These are phyloP conservation scores for Emergomyces pasteurianus DNA, from an alignment of 2,329 filamentous ascomycete species.

Conservation along the genomic window DNA sequence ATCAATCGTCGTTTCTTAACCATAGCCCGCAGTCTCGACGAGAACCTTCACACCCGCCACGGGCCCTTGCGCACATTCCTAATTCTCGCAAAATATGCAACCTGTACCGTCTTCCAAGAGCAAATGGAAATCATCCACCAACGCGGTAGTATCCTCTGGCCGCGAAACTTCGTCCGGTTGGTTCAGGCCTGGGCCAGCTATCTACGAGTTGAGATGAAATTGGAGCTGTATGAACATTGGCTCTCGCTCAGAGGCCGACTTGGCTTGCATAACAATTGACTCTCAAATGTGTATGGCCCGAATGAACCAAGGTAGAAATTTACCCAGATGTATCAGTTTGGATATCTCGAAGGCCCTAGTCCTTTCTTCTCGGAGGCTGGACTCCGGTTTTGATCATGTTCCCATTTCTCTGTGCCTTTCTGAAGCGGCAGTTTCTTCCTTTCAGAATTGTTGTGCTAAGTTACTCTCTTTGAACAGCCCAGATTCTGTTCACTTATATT, in stretches of 20 bases:
- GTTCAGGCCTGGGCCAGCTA: slow-evolving; percentile 43
- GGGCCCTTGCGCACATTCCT: slow-evolving; percentile 51
- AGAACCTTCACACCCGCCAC: slow-evolving; percentile 51
- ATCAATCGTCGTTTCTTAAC: not conserved
- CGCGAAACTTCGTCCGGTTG: slow-evolving; percentile 40
- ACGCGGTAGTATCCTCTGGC: slow-evolving; percentile 40
- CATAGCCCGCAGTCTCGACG: slow-evolving; percentile 70
- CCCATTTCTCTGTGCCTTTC: not conserved
- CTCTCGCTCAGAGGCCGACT: slow-evolving; percentile 40
- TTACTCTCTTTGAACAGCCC: not conserved
- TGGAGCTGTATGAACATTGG: slow-evolving; percentile 47
- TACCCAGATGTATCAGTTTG: not conserved
- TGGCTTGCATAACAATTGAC: slow-evolving; percentile 24
- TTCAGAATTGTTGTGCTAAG: not conserved
- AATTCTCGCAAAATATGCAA: slow-evolving; percentile 53
- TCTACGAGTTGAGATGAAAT: slow-evolving; percentile 44
- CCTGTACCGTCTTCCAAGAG: slow-evolving; percentile 50
- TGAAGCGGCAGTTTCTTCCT: not conserved
- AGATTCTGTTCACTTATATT: not conserved
- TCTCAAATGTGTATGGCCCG: not conserved
- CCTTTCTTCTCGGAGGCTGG: not conserved
- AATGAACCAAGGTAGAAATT: not conserved
- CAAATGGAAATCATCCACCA: slow-evolving; percentile 40
- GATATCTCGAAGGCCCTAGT: too few relatives aligned
- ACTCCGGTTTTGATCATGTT: not conserved